Percentiles rank a stretch among this genome's conserved stretches.
Conservation (phyloP, 192 early-diverging fungal species). For the Rhizoclosmatium globosum region DNA sequence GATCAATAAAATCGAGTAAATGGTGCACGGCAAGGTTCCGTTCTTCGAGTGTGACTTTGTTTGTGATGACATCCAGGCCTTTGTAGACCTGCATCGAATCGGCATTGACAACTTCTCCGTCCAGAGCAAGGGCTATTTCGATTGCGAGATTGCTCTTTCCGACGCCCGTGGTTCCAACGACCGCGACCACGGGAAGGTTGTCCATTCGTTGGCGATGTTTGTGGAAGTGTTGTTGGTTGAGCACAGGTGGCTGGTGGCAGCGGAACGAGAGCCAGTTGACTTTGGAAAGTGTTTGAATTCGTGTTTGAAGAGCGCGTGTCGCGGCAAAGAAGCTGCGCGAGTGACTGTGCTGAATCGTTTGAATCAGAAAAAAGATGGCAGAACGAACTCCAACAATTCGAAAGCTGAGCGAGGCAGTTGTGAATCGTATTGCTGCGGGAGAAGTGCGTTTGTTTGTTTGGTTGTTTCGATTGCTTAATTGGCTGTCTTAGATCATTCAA, state of each 20-base stretch:
- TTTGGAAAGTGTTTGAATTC: too few relatives aligned
- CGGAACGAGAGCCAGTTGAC: too few relatives aligned
- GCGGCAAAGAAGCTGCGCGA: too few relatives aligned
- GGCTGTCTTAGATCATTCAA: constrained; percentile 83
- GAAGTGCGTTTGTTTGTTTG: constrained; percentile 65
- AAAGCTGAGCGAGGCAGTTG: constrained; percentile 83
- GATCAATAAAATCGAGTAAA: constrained; percentile 79
- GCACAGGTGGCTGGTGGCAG: too few relatives aligned
- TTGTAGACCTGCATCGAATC: constrained; percentile 97
- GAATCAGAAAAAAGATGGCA: too few relatives aligned
- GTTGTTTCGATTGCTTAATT: not conserved
- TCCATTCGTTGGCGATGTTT: too few relatives aligned
- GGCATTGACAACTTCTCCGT: constrained; percentile 91
- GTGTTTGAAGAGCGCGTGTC: too few relatives aligned
- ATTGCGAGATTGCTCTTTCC: constrained; percentile 97
- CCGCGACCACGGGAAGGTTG: constrained; percentile 26
- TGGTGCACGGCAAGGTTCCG: constrained; percentile 79
- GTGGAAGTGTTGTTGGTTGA: too few relatives aligned
- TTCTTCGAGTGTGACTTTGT: constrained; percentile 86
- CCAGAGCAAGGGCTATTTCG: constrained; percentile 75
- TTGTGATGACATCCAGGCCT: constrained; percentile 92
- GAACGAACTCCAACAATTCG: constrained; percentile 56
- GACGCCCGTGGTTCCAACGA: constrained; percentile 89
- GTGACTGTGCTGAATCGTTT: too few relatives aligned
- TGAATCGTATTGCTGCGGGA: constrained; percentile 97